Base-by-base conservation (phyloP, 331 rosid species). In the Malus hybrid region DNA sequence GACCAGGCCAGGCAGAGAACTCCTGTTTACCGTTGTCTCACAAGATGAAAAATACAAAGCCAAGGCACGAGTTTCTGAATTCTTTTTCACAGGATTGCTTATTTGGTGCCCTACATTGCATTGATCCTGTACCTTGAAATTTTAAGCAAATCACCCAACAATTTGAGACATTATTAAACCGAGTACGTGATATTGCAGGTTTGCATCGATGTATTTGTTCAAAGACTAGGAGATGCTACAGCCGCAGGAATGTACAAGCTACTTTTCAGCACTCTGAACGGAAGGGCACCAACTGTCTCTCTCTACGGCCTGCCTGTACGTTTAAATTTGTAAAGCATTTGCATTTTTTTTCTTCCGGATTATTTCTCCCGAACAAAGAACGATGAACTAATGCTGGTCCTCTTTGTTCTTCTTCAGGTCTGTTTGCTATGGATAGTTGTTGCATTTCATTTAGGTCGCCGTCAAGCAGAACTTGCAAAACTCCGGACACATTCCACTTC, bases 11-110 rank as follows among this genome's bases (percentile, higher is more conserved):
- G 99, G 96, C 72, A 86, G 99, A 85, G 99, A 94, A 83, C 97
- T 94, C 66, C 68, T 94, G 55, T 94, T 92, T 75, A 88, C 97
- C 8, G 97, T 94, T 85, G 99, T 94, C 69, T 89, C 97, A 11
- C 93, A 86, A 86, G 99, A 92, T 66, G 97, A 94, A 81, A 94
- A 94, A 83, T 94, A 92, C 92, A 94, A 92, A 85, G 99, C 99
- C 55, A 94, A 94, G 88, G 99, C 79, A 87, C 19, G 78, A 24
- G 44, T 22, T 56, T 55, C 74, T 29, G 60, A 57, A 16, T 66
- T 56, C 44, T 50, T 56, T 42, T 61, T 11, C 22, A n/a, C 22
- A 33, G 20, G 57, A 10, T 16, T 60, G 42, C 30, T 29, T 44
- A 57, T 28, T 19, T 55, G 33, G 46, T 55, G 42, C 82, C 75